Conservation (phyloP, 2,329 filamentous ascomycete genomes). For the Diaporthe citriasiana region DNA sequence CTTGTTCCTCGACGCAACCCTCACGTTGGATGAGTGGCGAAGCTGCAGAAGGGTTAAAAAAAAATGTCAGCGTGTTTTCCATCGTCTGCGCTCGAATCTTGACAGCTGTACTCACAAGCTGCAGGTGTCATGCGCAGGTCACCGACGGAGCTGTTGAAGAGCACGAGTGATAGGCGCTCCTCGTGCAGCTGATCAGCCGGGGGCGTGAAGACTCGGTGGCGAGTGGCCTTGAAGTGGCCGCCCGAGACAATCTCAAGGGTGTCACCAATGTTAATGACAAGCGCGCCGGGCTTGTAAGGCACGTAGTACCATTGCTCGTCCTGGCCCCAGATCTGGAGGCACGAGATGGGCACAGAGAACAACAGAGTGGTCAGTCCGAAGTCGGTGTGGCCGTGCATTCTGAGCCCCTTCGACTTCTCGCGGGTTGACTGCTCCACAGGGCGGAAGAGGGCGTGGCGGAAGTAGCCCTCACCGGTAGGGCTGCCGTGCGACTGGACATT, state of each 20-base stretch:
- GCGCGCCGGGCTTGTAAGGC: slow-evolving; percentile 58
- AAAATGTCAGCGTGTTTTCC: neutral
- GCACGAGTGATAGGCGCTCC: slow-evolving; percentile 58
- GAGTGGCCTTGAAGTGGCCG: slow-evolving; percentile 61
- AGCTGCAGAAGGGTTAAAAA: slow-evolving; percentile 30
- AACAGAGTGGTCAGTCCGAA: slow-evolving; percentile 62
- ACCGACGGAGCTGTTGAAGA: slow-evolving; percentile 62
- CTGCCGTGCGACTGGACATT: slow-evolving; percentile 59
- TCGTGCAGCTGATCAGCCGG: slow-evolving; percentile 56
- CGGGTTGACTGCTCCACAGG: slow-evolving; percentile 51
- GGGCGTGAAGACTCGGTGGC: slow-evolving; percentile 59
- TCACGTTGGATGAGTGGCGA: slow-evolving; percentile 53
- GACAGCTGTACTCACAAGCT: slow-evolving; percentile 24
- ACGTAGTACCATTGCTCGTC: slow-evolving; percentile 63
- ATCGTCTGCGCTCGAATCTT: neutral
- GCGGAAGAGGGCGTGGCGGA: slow-evolving; percentile 60
- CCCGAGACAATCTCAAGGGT: slow-evolving; percentile 61
- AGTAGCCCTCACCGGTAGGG: slow-evolving; percentile 60
- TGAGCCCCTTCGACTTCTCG: slow-evolving; percentile 54
- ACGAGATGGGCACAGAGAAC: slow-evolving; percentile 62
- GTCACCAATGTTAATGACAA: slow-evolving; percentile 65
- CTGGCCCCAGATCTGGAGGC: slow-evolving; percentile 60
- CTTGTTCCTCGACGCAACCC: slow-evolving; percentile 59
- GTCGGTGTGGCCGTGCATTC: slow-evolving; percentile 63
- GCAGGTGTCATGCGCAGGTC: slow-evolving; percentile 59